Evolutionary conservation across 176 grass and related monocot species (phyloP).

Genomic region (Pharus latifolius): DNA sequence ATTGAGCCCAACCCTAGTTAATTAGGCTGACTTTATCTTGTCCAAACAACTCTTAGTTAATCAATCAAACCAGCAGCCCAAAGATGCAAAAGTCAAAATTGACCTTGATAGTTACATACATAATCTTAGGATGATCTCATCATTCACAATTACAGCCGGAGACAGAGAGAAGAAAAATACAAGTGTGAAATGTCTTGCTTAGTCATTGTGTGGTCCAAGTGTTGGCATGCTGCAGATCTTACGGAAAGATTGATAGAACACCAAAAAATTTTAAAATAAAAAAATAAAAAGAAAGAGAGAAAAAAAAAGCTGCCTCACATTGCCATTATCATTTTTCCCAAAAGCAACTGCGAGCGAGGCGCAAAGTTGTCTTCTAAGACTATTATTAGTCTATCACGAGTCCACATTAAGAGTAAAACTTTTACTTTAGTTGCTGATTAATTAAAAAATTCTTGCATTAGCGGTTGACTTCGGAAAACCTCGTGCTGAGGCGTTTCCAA

Average conservation of each 20-base stretch:
- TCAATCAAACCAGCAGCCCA: not conserved
- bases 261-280: no score
- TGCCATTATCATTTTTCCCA: not conserved
- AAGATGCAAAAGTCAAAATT: conserved; percentile 16
- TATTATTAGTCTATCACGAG: conserved; percentile 10
- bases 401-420: not conserved
- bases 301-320: not conserved
- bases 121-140: conserved; percentile 22
- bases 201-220: conserved; percentile 3
- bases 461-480: conserved; percentile 7
- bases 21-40: not conserved
- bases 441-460: not conserved
- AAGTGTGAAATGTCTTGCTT: not conserved
- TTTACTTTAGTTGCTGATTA: not conserved
- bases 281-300: not conserved
- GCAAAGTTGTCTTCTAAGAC: not conserved
- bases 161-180: no score
- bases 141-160: not conserved
- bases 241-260: conserved; percentile 2
- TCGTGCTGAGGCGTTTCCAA: no score
- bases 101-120: not conserved
- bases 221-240: conserved; percentile 27
- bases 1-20: not conserved
- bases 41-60: not conserved
- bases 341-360: conserved; percentile 13